Evolutionary conservation across 257 asterid species (phyloP).

Genomic region (Gentiana macrophylla): DNA sequence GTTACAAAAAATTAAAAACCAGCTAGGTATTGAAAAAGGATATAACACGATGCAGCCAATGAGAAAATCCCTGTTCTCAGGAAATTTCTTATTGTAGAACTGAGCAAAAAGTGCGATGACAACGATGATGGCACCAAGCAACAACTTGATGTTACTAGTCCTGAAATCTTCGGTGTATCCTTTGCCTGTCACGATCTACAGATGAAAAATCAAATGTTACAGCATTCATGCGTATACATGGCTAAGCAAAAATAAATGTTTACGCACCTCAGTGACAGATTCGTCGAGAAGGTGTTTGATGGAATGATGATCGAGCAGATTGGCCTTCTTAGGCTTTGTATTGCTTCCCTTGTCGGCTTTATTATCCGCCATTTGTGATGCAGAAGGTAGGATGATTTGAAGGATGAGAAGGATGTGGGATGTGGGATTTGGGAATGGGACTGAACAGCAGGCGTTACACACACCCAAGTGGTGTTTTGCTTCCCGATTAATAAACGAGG

Average conservation of each 20-base stretch:
- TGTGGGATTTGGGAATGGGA: too few relatives aligned
- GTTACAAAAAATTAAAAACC: too few relatives aligned
- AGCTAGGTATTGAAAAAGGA: constrained; percentile 37
- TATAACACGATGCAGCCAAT: constrained; percentile 79
- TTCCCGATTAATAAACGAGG: too few relatives aligned
- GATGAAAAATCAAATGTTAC: constrained; percentile 3
- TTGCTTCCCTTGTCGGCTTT: constrained; percentile 12
- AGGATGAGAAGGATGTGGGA: too few relatives aligned
- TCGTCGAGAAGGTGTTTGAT: constrained; percentile 84
- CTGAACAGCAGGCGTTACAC: too few relatives aligned
- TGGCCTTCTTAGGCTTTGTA: constrained; percentile 48
- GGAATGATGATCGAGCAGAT: constrained; percentile 78
- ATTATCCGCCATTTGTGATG: constrained; percentile 12
- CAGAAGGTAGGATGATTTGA: too few relatives aligned
- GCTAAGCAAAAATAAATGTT: neutral
- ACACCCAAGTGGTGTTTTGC: too few relatives aligned
- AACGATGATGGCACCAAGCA: constrained; percentile 60
- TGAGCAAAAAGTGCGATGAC: constrained; percentile 79
- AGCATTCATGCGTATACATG: neutral
- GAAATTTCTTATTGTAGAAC: constrained; percentile 90
- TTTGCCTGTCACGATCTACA: constrained; percentile 75
- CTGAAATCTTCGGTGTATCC: constrained; percentile 82
- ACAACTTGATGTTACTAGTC: constrained; percentile 67
- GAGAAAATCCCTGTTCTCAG: constrained; percentile 71
- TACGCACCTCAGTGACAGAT: constrained; percentile 65